These are phyloP conservation scores for Lecanicillium sp. DNA, from an alignment of 2,329 filamentous ascomycete genomes.

Conservation along the genomic window DNA sequence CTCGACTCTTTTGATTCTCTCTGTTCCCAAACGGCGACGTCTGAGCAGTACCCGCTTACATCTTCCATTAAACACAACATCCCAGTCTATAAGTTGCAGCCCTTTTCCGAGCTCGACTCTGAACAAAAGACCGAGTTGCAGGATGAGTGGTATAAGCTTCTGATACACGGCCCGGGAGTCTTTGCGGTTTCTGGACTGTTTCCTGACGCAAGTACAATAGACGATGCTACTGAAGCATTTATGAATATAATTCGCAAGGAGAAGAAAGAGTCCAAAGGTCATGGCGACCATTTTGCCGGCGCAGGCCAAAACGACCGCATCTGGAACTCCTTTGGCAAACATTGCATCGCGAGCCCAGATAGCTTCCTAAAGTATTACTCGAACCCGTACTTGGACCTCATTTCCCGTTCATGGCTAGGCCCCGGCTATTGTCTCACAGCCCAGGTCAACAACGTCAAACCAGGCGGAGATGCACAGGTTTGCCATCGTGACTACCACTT, in stretches of 20 bases:
- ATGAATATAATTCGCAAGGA: conserved; percentile 39
- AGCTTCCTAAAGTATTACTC: conserved; percentile 51
- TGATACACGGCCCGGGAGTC: conserved; percentile 49
- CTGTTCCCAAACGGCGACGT: too few relatives aligned
- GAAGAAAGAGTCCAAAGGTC: conserved; percentile 20
- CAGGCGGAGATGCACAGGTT: conserved; percentile 48
- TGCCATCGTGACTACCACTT: conserved; percentile 57
- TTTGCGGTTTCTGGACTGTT: conserved; percentile 48
- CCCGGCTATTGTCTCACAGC: conserved; percentile 51
- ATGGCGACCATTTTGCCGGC: conserved; percentile 54
- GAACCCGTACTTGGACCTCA: conserved; percentile 47
- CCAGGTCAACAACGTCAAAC: conserved; percentile 55
- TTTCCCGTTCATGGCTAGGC: conserved; percentile 49
- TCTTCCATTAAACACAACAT: background rate
- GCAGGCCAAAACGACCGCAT: conserved; percentile 50
- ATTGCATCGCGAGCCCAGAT: conserved; percentile 39
- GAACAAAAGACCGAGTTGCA: too few relatives aligned
- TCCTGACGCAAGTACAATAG: conserved; percentile 30
- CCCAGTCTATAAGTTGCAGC: background rate
- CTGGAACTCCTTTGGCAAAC: conserved; percentile 60
- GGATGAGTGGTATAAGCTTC: conserved; percentile 52
- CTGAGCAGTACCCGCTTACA: background rate
- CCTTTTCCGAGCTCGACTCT: too few relatives aligned
- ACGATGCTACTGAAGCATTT: conserved; percentile 38
- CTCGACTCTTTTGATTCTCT: too few relatives aligned